These are phyloP conservation scores for Musa balbisiana DNA, from an alignment of 202 grass and related monocot species.

Conservation along the genomic window DNA sequence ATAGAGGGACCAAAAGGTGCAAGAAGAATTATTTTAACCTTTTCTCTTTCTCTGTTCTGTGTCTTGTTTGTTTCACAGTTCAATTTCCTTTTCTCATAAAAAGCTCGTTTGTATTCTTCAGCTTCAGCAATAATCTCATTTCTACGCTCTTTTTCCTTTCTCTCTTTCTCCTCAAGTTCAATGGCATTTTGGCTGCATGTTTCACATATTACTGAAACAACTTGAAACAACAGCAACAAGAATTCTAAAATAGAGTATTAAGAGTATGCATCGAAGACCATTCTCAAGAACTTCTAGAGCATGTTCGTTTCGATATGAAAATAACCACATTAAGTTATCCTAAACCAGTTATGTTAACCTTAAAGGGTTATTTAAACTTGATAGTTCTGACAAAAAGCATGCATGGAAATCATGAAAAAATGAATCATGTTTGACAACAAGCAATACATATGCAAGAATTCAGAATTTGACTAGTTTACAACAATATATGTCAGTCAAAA, in stretches of 20 bases:
- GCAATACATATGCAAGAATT: too few species aligned
- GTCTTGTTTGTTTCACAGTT: constrained; percentile 20
- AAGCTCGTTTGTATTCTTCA: constrained; percentile 16
- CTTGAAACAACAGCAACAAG: background rate
- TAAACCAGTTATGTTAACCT: too few species aligned
- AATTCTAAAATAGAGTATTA: background rate
- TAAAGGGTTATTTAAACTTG: too few species aligned
- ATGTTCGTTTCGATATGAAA: too few species aligned
- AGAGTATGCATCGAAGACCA: background rate
- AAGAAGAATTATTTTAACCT: constrained; percentile 3
- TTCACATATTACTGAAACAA: background rate
- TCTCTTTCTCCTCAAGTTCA: constrained; percentile 11
- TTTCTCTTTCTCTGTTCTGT: constrained; percentile 13
- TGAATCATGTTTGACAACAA: too few species aligned
- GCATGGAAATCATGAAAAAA: too few species aligned
- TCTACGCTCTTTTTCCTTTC: constrained; percentile 3
- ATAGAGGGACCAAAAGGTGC: background rate
- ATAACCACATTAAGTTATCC: too few species aligned
- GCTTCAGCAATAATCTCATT: constrained; percentile 14
- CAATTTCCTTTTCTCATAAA: constrained; percentile 11
- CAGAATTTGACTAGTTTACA: too few species aligned
- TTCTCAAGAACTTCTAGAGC: background rate
- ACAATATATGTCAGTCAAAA: too few species aligned
- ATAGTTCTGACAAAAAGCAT: too few species aligned
- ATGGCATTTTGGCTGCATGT: constrained; percentile 12